Evolutionary conservation across 441 rosid species (phyloP), one percentile per base, ranked within the genome.

Genomic region (Syzygium malaccense): DNA sequence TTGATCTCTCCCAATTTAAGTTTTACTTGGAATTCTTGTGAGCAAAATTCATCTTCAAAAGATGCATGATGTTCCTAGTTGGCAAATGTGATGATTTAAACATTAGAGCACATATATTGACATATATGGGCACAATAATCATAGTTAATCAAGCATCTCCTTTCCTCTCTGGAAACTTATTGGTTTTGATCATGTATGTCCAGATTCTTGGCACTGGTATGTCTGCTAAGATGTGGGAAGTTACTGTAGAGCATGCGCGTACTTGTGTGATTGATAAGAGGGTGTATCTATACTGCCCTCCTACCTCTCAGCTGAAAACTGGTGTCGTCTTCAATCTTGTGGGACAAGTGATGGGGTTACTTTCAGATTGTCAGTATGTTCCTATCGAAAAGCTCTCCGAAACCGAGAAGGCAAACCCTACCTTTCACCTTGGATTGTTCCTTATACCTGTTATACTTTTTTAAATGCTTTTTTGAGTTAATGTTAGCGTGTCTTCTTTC

Each of bases 211-310:
- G 99, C 87, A 94, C 98, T 4, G 99, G 99, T 37, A 98, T 98
- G 99, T 97, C 99, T 87, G 94, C 99, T 64, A 98, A 97, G 94
- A 98, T 96, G 99, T 98, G 99, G 99, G 99, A 98, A 88, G 95
- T 96, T 75, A 95, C 97, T 0, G 89, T 96, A 86, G 99, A 97
- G 88, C 99, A 98, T 92, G 98, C 99, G 86, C 93, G 92, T 71
- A 94, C 99, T 3, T 98, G 99, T 88, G 92, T 92, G 55, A 92
- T 98, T 62, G 98, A 97, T 92, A 95, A 92, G 90, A 96, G 94
- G 88, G 90, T 94, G 45, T 93, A 92, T 89, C 89, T 95, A 87
- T 96, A 96, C 92, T 92, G 91, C 86, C 93, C 95, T 88, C 92
- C 92, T 37, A 93, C 92, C 89, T 91, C 94, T 89, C 95, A 92